Evolutionary conservation across 352 stramenopile species (phyloP).

Genomic region (Globisporangium ultimum): DNA sequence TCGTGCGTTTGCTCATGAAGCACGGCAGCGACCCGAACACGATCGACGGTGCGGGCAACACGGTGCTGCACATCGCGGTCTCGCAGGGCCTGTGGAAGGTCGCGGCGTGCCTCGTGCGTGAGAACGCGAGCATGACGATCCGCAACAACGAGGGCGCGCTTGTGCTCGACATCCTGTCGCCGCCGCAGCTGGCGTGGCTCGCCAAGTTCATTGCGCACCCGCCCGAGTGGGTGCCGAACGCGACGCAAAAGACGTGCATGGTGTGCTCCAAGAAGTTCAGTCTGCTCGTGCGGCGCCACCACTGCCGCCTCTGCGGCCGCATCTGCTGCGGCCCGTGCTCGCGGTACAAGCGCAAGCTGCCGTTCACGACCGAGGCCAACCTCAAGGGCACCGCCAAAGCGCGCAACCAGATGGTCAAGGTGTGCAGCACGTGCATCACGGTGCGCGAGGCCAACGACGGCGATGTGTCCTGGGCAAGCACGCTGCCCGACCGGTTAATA

Average conservation of each 20-base stretch:
- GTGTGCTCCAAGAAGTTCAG: constrained; percentile 65
- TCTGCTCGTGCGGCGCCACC: constrained; percentile 69
- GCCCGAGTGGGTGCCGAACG: constrained; percentile 70
- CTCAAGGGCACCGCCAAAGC: constrained; percentile 40
- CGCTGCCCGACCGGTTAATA: constrained; percentile 44
- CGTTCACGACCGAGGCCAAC: constrained; percentile 37
- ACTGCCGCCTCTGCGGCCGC: constrained; percentile 81
- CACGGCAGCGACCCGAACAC: constrained; percentile 77
- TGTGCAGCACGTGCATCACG: constrained; percentile 72
- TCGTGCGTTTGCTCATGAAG: constrained; percentile 72
- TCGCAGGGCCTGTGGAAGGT: constrained; percentile 76
- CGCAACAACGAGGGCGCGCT: constrained; percentile 71
- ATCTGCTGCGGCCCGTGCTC: constrained; percentile 78
- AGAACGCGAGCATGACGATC: constrained; percentile 68
- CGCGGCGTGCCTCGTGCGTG: constrained; percentile 54
- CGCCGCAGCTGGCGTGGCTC: constrained; percentile 67
- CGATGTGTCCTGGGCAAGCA: constrained; percentile 54
- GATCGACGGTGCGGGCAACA: constrained; percentile 64
- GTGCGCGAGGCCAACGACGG: constrained; percentile 47
- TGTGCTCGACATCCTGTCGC: constrained; percentile 71
- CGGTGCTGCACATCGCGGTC: constrained; percentile 75
- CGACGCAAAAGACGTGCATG: constrained; percentile 70
- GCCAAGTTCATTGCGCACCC: constrained; percentile 72
- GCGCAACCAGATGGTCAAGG: constrained; percentile 47
- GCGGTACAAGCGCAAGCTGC: constrained; percentile 69